Evolutionary conservation across 352 stramenopile genomes (phyloP).

Genomic region (Pythium apleroticum): DNA sequence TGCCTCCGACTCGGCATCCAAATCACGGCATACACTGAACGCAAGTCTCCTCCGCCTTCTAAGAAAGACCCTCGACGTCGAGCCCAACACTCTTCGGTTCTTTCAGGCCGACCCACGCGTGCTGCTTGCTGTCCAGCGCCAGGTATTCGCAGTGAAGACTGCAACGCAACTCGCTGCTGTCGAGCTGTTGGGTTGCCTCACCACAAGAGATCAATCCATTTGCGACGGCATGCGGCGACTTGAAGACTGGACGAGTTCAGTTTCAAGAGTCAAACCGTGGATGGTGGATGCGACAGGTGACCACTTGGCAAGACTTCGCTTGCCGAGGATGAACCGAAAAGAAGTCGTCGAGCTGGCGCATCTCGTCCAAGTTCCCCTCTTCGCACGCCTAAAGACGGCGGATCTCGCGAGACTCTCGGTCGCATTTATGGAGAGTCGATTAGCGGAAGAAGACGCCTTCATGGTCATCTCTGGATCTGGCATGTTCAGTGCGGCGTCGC

Average conservation of each 20-base stretch:
- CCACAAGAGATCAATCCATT: background rate
- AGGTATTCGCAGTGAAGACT: constrained; percentile 13
- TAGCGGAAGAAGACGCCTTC: constrained; percentile 16
- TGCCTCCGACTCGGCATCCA: background rate
- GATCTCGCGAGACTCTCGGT: constrained; percentile 18
- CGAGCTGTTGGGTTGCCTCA: constrained; percentile 3
- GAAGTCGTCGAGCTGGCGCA: constrained; percentile 17
- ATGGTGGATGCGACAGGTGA: constrained; percentile 2
- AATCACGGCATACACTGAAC: constrained; percentile 2
- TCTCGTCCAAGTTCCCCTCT: constrained; percentile 14
- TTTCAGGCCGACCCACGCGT: constrained; percentile 20
- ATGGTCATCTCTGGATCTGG: constrained; percentile 10
- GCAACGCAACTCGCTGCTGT: constrained; percentile 11
- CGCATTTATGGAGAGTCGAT: constrained; percentile 21
- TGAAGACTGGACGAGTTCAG: constrained; percentile 7
- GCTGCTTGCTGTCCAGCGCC: constrained; percentile 9
- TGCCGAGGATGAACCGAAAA: constrained; percentile 5
- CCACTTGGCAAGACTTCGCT: constrained; percentile 1
- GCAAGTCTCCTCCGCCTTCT: constrained; percentile 11
- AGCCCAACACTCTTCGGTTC: constrained; percentile 11
- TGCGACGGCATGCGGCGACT: background rate
- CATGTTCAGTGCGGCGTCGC: background rate
- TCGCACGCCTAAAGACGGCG: constrained; percentile 14
- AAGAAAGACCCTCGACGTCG: background rate
- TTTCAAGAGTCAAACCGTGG: background rate